Evolutionary conservation across 1,284 basidiomycete species (phyloP).

Genomic region (Jaminaea rosea): DNA sequence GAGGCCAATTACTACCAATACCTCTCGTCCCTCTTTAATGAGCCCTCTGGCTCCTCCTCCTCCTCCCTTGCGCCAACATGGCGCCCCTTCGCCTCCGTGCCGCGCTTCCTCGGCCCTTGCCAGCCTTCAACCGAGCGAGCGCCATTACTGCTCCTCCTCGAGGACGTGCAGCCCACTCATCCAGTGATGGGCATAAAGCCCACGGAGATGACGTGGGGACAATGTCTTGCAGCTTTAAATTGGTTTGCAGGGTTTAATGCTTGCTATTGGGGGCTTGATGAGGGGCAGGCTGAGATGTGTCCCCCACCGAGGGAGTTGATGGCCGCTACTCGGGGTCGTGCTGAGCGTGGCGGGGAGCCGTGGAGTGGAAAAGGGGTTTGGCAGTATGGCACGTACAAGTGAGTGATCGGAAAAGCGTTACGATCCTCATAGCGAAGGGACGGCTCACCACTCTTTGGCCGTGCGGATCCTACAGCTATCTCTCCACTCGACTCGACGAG

Average conservation of each 20-base stretch:
- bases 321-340: too few species aligned
- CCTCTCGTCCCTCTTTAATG: neutral
- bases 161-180: too few species aligned
- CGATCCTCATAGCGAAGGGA: constrained; percentile 13
- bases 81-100: too few species aligned
- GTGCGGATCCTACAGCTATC: too few species aligned
- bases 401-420: constrained; percentile 12
- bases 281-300: neutral
- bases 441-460: constrained; percentile 19
- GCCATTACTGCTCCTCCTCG: too few species aligned
- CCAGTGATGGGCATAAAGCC: too few species aligned
- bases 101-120: too few species aligned
- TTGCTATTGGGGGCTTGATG: neutral
- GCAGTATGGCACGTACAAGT: constrained; percentile 23
- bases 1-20: constrained; percentile 24
- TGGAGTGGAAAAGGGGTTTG: constrained; percentile 16
- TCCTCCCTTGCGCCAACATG: too few species aligned
- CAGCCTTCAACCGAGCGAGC: too few species aligned
- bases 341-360: constrained; percentile 3
- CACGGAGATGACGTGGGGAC: too few species aligned
- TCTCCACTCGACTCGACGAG: too few species aligned
- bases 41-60: neutral
- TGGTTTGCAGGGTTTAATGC: constrained; percentile 6
- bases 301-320: neutral
- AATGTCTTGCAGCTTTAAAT: constrained; percentile 8